Evolutionary conservation across 2,329 filamentous ascomycete genomes (phyloP).

Genomic region (Neophaeococcomyces aloes): DNA sequence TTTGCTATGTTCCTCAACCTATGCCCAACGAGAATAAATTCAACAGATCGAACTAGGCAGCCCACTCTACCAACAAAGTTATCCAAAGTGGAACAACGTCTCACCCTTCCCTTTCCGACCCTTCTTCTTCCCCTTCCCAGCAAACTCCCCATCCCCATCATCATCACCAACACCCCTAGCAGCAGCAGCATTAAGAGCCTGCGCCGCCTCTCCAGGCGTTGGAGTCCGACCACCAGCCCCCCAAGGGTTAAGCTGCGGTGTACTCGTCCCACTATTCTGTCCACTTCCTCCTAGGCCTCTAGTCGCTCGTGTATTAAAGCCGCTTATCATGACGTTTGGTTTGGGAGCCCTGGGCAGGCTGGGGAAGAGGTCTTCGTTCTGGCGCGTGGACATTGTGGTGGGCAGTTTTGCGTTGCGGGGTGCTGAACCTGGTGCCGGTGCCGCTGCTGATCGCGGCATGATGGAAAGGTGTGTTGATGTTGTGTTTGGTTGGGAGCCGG

Average conservation of each 20-base stretch:
- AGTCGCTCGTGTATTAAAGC: conserved; percentile 35
- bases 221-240: conserved; percentile 18
- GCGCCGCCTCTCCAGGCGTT: conserved; percentile 16
- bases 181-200: conserved; percentile 13
- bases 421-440: conserved; percentile 5
- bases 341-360: conserved; percentile 70
- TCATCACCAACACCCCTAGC: conserved; percentile 8
- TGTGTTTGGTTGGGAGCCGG: conserved; percentile 23
- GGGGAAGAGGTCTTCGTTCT: conserved; percentile 59
- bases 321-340: conserved; percentile 42
- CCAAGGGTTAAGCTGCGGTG: conserved; percentile 30
- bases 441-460: conserved; percentile 11
- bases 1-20: too few species aligned
- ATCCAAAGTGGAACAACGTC: too few species aligned
- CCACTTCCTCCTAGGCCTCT: conserved; percentile 32
- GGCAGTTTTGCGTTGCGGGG: conserved; percentile 11
- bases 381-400: conserved; percentile 22
- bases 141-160: conserved; percentile 14
- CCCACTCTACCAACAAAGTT: too few species aligned
- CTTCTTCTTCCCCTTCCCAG: conserved; percentile 26
- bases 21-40: too few species aligned
- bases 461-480: conserved; percentile 21
- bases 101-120: conserved; percentile 33
- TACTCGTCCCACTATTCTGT: conserved; percentile 23
- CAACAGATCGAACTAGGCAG: too few species aligned